A percentile compares a stretch with the other conserved stretches of the same genome.
Conservation (phyloP, 352 stramenopile species). For the Pythium myriotylum region DNA sequence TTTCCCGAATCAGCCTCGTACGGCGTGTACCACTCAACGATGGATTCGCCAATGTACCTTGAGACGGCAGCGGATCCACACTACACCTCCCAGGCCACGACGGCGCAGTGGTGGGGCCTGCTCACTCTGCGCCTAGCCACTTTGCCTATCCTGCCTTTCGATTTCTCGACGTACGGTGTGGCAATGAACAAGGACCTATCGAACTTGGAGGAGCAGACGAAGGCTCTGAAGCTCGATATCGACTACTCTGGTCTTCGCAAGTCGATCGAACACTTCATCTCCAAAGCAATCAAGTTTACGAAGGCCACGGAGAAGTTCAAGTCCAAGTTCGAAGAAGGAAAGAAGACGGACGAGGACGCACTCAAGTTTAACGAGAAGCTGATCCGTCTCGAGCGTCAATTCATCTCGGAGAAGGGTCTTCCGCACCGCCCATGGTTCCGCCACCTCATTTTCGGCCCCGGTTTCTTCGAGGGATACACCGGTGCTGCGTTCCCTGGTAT, state of each 20-base stretch:
- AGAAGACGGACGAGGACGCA: constrained; percentile 7
- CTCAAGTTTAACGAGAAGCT: constrained; percentile 49
- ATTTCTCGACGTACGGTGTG: constrained; percentile 29
- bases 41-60: constrained; percentile 66
- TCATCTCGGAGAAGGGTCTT: constrained; percentile 40
- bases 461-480: constrained; percentile 55
- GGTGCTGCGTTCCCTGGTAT: constrained; percentile 54
- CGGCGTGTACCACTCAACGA: constrained; percentile 79
- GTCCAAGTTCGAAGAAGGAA: constrained; percentile 12
- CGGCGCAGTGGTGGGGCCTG: constrained; percentile 44
- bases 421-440: constrained; percentile 60
- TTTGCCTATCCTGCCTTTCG: constrained; percentile 23
- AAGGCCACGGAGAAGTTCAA: constrained; percentile 25
- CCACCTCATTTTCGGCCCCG: constrained; percentile 58
- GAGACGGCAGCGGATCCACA: constrained; percentile 46
- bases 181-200: constrained; percentile 38
- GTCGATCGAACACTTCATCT: too few species aligned
- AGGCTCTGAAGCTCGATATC: constrained; percentile 29
- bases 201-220: constrained; percentile 35
- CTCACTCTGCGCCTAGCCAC: constrained; percentile 41
- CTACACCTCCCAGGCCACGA: constrained; percentile 39
- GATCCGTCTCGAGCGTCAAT: constrained; percentile 44
- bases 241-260: constrained; percentile 38
- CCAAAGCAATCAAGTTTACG: constrained; percentile 38
- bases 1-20: constrained; percentile 52